These are phyloP conservation scores for Cyberlindnera mississippiensis DNA, from an alignment of 805 yeast genomes.

Conservation along the genomic window DNA sequence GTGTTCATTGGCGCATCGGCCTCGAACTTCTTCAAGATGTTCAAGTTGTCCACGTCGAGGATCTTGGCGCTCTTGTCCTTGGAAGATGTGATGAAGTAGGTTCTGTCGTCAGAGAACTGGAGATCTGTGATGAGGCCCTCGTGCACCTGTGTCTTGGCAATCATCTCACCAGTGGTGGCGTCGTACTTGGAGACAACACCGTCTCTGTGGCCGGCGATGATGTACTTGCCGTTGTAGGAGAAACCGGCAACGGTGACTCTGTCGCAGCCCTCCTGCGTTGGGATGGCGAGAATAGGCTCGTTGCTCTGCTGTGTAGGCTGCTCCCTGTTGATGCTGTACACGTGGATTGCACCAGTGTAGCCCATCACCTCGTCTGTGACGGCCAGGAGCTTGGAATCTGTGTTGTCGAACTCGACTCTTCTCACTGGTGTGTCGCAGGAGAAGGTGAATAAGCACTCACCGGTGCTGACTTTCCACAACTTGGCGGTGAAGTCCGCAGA, in stretches of 20 bases:
- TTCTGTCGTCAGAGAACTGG: slow-evolving; percentile 81
- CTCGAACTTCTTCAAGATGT: slow-evolving; percentile 65
- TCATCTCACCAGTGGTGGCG: slow-evolving; percentile 66
- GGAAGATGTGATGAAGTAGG: slow-evolving; percentile 89
- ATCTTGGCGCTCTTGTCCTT: slow-evolving; percentile 84
- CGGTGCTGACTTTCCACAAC: slow-evolving; percentile 80
- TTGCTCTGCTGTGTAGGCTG: slow-evolving; percentile 41
- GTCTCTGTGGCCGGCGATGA: slow-evolving; percentile 84
- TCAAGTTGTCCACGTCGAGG: slow-evolving; percentile 72
- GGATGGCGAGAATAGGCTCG: slow-evolving; percentile 57
- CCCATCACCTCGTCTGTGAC: slow-evolving; percentile 94
- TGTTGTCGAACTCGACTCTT: slow-evolving; percentile 81
- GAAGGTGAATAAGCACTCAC: slow-evolving; percentile 72
- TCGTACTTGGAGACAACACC: slow-evolving; percentile 82
- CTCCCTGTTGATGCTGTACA: slow-evolving; percentile 58
- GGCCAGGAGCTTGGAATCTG: slow-evolving; percentile 62
- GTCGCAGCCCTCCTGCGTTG: slow-evolving; percentile 53
- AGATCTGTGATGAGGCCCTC: slow-evolving; percentile 79
- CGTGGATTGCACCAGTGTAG: slow-evolving; percentile 66
- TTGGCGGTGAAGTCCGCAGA: slow-evolving; percentile 85
- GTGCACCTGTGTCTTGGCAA: slow-evolving; percentile 61
- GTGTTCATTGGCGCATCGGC: slow-evolving; percentile 95
- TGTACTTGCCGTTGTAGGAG: slow-evolving; percentile 69
- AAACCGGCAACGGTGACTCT: slow-evolving; percentile 84
- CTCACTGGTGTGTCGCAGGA: slow-evolving; percentile 81